Percentiles rank a stretch among this genome's conserved stretches.
Evolutionary conservation across 2,329 filamentous ascomycete genomes (phyloP).

Genomic region (Pseudocercospora crystallina): DNA sequence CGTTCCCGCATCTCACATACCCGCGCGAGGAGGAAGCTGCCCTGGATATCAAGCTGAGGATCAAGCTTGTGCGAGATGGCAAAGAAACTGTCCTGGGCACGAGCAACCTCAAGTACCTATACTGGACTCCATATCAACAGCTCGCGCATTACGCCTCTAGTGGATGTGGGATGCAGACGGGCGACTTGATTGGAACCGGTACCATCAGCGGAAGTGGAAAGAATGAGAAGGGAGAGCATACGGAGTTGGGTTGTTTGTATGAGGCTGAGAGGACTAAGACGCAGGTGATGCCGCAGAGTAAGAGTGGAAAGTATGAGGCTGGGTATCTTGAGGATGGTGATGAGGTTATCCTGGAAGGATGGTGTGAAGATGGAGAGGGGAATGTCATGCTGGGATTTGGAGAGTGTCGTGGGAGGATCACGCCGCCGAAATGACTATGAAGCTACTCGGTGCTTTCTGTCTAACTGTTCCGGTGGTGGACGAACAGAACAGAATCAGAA

Average conservation of each 20-base stretch:
- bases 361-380: slow-evolving; percentile 31
- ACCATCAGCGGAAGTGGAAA: slow-evolving; percentile 43
- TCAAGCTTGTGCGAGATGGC: slow-evolving; percentile 30
- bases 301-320: slow-evolving; percentile 32
- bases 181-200: slow-evolving; percentile 47
- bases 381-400: slow-evolving; percentile 31
- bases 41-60: slow-evolving; percentile 34
- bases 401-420: slow-evolving; percentile 30
- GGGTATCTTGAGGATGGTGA: slow-evolving; percentile 46
- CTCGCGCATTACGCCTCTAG: slow-evolving; percentile 45
- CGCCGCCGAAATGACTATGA: slow-evolving; percentile 19
- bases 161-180: slow-evolving; percentile 43
- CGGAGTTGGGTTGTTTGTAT: slow-evolving; percentile 44
- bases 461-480: no score
- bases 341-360: slow-evolving; percentile 34
- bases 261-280: slow-evolving; percentile 37
- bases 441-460: no score
- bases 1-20: slow-evolving; percentile 32
- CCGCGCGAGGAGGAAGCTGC: slow-evolving; percentile 23
- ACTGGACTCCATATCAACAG: slow-evolving; percentile 50
- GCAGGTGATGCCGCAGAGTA: slow-evolving; percentile 34
- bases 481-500: no score
- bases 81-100: slow-evolving; percentile 24
- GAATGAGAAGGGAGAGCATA: slow-evolving; percentile 31
- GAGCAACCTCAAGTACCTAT: slow-evolving; percentile 40